Conservation (phyloP, 495 filamentous ascomycete genomes). For the Glonium stellatum region DNA sequence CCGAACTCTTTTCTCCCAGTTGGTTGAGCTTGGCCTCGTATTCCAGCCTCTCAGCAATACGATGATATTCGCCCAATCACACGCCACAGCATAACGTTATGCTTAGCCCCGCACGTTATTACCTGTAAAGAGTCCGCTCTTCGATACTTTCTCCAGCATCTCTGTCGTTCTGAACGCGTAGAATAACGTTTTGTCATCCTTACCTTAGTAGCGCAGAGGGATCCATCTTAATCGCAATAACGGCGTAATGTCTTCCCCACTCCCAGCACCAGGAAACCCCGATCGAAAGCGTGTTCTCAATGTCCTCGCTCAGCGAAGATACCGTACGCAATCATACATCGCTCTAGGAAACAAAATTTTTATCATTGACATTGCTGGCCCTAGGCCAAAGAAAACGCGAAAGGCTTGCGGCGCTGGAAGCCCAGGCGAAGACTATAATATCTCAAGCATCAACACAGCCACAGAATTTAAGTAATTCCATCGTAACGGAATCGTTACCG, state of each 20-base stretch:
- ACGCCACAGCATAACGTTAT: conserved; percentile 23
- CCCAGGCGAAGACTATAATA: conserved; percentile 4
- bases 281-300: conserved; percentile 47
- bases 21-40: background rate
- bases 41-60: background rate
- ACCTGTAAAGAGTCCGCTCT: background rate
- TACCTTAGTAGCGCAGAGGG: background rate
- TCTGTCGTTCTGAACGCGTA: background rate
- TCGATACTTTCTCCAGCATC: background rate
- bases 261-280: conserved; percentile 26
- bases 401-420: conserved; percentile 22
- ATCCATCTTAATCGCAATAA: background rate
- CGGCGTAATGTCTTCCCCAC: background rate
- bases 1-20: background rate
- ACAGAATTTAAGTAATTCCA: no score
- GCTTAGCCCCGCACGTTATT: conserved; percentile 8
- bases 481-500: background rate
- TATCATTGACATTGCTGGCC: background rate
- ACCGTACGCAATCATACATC: conserved; percentile 35
- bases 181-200: conserved; percentile 10
- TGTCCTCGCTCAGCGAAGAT: conserved; percentile 46
- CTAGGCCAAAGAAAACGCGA: conserved; percentile 24
- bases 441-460: no score
- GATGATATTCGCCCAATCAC: background rate
- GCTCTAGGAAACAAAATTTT: background rate